Evolutionary conservation across 345 rosid species (phyloP).

Genomic region (Syzygium oleosum): DNA sequence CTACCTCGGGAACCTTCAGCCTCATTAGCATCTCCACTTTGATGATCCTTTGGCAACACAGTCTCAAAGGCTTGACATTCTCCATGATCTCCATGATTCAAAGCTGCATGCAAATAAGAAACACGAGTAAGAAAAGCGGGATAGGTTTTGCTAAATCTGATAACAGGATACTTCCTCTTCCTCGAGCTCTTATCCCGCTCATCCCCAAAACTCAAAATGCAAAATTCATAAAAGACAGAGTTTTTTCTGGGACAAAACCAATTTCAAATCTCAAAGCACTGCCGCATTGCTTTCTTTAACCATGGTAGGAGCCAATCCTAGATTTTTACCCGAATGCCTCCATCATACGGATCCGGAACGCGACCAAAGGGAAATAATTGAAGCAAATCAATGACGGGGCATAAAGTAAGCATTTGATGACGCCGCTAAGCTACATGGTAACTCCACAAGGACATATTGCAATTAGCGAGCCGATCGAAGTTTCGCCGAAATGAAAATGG

Average conservation of each 20-base stretch:
- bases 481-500: background rate
- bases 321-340: background rate
- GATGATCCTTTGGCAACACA: constrained; percentile 6
- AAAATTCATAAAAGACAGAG: background rate
- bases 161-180: background rate
- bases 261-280: background rate
- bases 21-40: background rate
- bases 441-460: background rate
- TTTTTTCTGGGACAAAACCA: background rate
- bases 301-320: background rate
- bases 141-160: background rate
- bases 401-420: background rate
- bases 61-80: constrained; percentile 11
- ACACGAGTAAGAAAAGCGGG: background rate
- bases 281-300: background rate
- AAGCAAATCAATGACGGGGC: background rate
- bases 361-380: background rate
- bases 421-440: background rate
- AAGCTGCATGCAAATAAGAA: constrained; percentile 22
- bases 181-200: background rate
- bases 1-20: constrained; percentile 2
- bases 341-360: background rate
- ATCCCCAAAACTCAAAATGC: background rate
- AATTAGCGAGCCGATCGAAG: background rate
- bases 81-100: constrained; percentile 9